These are phyloP conservation scores for Dactylellina drechsleri DNA, from an alignment of 2,329 filamentous ascomycete genomes.

Conservation along the genomic window DNA sequence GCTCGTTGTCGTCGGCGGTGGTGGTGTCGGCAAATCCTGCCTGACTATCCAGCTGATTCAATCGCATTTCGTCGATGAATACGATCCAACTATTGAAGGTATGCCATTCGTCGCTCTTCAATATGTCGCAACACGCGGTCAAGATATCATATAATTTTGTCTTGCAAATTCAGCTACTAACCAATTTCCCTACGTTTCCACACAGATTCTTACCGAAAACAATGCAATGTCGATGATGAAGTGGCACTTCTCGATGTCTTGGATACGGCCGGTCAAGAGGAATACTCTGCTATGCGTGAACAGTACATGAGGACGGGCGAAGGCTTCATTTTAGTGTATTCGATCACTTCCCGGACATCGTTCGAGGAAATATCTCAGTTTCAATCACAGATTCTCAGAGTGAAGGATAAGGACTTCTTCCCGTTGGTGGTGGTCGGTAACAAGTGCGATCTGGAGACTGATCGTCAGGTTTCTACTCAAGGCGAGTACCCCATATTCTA, in stretches of 20 bases:
- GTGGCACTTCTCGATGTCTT: conserved; percentile 96
- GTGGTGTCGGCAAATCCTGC: conserved; percentile 98
- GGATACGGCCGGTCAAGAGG: conserved; percentile 97
- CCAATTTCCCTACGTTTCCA: conserved; percentile 56
- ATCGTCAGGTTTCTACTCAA: conserved; percentile 90
- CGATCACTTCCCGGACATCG: conserved; percentile 94
- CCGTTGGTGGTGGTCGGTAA: conserved; percentile 99
- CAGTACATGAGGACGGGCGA: conserved; percentile 99
- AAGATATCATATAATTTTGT: neutral
- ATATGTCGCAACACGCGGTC: too few relatives aligned
- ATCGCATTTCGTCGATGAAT: conserved; percentile 98
- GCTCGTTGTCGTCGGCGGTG: conserved; percentile 94
- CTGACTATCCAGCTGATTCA: conserved; percentile 96
- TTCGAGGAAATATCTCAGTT: conserved; percentile 99
- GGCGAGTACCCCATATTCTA: conserved; percentile 69
- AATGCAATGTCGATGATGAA: conserved; percentile 98
- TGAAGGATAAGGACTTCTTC: conserved; percentile 99
- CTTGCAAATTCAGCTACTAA: neutral
- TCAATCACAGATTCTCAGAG: conserved; percentile 96
- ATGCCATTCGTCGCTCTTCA: conserved; percentile 58
- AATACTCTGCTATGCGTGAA: conserved; percentile 99
- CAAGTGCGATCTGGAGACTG: conserved; percentile 96
- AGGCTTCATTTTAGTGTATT: conserved; percentile 97
- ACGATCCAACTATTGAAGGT: conserved; percentile 99
- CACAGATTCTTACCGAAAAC: conserved; percentile 98